Base-by-base conservation (phyloP, 169 alveolate genomes). In the Neospora caninum region DNA sequence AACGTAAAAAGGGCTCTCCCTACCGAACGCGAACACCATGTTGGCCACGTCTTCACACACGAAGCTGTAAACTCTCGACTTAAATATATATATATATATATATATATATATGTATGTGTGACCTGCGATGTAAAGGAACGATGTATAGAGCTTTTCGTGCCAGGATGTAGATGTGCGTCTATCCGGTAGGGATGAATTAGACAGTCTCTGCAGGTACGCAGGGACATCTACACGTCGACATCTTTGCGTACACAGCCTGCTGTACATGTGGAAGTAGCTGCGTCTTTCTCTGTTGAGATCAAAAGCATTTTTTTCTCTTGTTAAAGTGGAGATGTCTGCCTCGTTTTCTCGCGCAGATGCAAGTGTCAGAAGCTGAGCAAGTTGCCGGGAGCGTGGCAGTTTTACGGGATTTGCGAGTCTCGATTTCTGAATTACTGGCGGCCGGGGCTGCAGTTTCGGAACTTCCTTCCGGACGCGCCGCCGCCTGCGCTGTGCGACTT, bases 381-480 rank as follows among this genome's bases (percentile, higher is more conserved):
- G 34, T 87, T 92, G n/a, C 91, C 92, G 2, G 95, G 95, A 27
- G 95, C 95, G 0, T 92, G 95, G 95, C 95, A 92, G 38, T 92
- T 92, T 67, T 92, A 83, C n/a, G 95, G 95, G 25, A 92, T 92
- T 34, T 64, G 93, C 38, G 80, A 83, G 41, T 86, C 92, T 13
- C 95, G 95, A 10, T 92, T 92, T 80, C 64, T 92, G 83, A 92
- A 92, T 67, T 92, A 86, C 86, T 92, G 95, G 95, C 83, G 89
- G 41, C 86, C 86, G 10, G 86, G 86, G n/a, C 31, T 82, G 53
- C 89, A 82, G 89, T 38, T 42, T 31, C 54, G 89, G 34, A 82
- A 82, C 67, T 82, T 82, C 67, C 64, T 82, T 22, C 89, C 89
- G 27, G 89, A 82, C 89, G 41, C 41, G 0, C 69, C 67, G 2